Base-by-base conservation (phyloP, 495 filamentous ascomycete genomes). In the Geopyxis carbonaria region DNA sequence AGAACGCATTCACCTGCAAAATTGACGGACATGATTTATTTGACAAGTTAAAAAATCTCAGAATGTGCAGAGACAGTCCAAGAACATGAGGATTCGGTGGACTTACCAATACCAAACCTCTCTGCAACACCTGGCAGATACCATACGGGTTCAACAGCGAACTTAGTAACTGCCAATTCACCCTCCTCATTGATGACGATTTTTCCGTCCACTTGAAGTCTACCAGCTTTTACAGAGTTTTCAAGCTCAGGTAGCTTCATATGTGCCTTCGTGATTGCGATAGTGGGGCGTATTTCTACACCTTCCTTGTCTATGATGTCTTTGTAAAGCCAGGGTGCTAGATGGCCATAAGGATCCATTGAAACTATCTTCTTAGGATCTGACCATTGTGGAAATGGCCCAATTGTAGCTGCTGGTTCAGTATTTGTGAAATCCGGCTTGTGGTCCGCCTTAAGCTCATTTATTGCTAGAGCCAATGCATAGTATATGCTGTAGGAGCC, bases 401-500 rank as follows among this genome's bases (percentile, higher is more conserved):
- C 82, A 55, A 95, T 80, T 38, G 77, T 71, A 37, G 73, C 84
- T 2, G 84, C 86, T 8, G 89, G 89, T 52, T 94, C 78, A 10
- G 80, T 91, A 62, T 95, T 93, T 44, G 80, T 87, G 59, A 92
- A 86, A 57, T 94, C 85, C 10, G 89, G 83, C 60, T 71, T 78
- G 61, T 94, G 86, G 46, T 93, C 72, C 14, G 70, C 63, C 36
- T 78, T 72, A 35, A 97, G 72, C 50, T 94, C 76, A 46, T 86
- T 86, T 48, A 80, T 83, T 16, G 89, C 89, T 45, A 97, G 70
- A 27, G 89, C 89, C 31, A 97, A 67, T 18, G 89, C 89, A 56
- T 92, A 84, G 60, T 97, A 97, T 51, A 94, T 83, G 48, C 80
- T 82, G 51, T 97, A 97, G n/a, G 85, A 93, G 29, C 89, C 89